Evolutionary conservation across 495 filamentous ascomycete species (phyloP).

Genomic region (Rhizodiscina lignyota): DNA sequence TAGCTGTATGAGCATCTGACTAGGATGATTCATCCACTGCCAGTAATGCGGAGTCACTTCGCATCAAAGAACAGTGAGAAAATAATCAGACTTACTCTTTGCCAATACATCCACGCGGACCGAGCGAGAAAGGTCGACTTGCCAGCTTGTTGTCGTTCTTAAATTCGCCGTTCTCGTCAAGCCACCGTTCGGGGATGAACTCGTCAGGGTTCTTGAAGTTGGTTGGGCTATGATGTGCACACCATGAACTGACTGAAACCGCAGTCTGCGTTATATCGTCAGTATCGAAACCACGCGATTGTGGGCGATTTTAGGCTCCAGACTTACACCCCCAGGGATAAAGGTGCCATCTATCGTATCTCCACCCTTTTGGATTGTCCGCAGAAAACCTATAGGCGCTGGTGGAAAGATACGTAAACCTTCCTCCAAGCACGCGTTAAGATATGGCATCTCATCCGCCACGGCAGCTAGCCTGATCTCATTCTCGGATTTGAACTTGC

Average conservation of each 20-base stretch:
- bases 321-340: conserved; percentile 10
- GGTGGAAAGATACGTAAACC: conserved; percentile 9
- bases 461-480: conserved; percentile 10
- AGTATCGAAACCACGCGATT: not conserved
- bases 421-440: conserved; percentile 11
- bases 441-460: conserved; percentile 5
- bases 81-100: conserved; percentile 16
- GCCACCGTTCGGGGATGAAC: conserved; percentile 10
- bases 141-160: conserved; percentile 8
- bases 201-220: conserved; percentile 13
- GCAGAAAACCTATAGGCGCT: conserved; percentile 6
- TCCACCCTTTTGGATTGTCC: conserved; percentile 6
- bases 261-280: conserved; percentile 6
- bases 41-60: too few species aligned
- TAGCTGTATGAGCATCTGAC: too few species aligned
- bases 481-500: conserved; percentile 5
- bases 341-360: conserved; percentile 7
- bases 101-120: conserved; percentile 12
- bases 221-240: conserved; percentile 6
- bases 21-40: too few species aligned
- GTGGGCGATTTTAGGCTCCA: too few species aligned
- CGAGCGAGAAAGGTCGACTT: conserved; percentile 9
- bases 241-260: conserved; percentile 10
- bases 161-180: conserved; percentile 4
- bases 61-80: too few species aligned